phyloP scores from a whole-genome alignment of 2,329 filamentous ascomycete genomes.

The Alternaria triticina region DNA sequence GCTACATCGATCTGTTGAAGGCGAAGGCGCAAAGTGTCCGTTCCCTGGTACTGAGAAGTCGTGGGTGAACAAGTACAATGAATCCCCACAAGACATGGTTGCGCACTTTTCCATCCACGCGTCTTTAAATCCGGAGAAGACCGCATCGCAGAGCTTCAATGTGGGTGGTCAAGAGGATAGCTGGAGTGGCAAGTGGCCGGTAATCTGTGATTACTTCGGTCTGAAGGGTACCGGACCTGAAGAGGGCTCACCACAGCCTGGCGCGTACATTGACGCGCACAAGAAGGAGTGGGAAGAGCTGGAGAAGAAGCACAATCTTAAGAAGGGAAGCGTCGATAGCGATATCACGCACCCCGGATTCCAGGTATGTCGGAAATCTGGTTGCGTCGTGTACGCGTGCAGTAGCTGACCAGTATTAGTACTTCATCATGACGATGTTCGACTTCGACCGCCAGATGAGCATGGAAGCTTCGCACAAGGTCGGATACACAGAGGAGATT shows the following conservation, averaged over 20 bases:
- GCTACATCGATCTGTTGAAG: constrained; percentile 47
- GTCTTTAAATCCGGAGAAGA: constrained; percentile 50
- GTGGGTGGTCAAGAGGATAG: constrained; percentile 50
- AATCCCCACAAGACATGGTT: constrained; percentile 52
- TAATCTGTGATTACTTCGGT: constrained; percentile 56
- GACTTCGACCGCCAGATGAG: constrained; percentile 58
- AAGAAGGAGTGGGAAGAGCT: constrained; percentile 37
- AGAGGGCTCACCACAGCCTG: constrained; percentile 35
- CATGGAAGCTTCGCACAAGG: constrained; percentile 47
- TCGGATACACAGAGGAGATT: constrained; percentile 49
- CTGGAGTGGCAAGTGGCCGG: constrained; percentile 55
- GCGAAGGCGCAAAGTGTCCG: constrained; percentile 47
- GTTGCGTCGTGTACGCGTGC: not conserved
- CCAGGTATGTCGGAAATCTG: constrained; percentile 24
- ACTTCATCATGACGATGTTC: constrained; percentile 48
- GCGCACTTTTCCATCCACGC: constrained; percentile 53
- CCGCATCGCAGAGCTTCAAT: constrained; percentile 51
- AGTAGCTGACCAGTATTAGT: constrained; percentile 21
- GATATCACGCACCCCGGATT: constrained; percentile 49
- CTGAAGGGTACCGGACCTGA: constrained; percentile 49
- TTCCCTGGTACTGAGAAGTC: constrained; percentile 50
- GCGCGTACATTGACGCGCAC: constrained; percentile 37
- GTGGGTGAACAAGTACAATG: constrained; percentile 49
- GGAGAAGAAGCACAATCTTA: constrained; percentile 35
- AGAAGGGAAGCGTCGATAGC: constrained; percentile 53